These are phyloP conservation scores for Auriculariales sp. DNA, from an alignment of 768 basidiomycete genomes.

Conservation along the genomic window DNA sequence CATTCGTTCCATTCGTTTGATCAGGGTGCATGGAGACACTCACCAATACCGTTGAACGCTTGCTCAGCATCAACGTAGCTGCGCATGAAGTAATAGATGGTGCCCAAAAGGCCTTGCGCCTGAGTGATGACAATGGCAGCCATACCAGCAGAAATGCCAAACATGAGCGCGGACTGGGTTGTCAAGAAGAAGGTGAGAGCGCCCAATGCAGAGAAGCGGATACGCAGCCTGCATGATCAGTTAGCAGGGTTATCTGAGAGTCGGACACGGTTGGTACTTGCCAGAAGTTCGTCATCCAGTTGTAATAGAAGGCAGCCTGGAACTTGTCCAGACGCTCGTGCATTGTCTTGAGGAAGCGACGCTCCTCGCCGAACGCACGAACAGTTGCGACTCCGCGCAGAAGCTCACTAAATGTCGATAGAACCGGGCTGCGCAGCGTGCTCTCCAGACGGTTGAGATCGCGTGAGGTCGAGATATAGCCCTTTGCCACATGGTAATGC, in stretches of 20 bases:
- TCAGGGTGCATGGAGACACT: background rate
- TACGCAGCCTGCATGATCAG: constrained; percentile 1
- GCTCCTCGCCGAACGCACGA: constrained; percentile 7
- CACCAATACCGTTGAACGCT: background rate
- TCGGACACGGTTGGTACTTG: background rate
- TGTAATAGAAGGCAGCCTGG: constrained; percentile 3
- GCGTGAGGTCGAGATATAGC: background rate
- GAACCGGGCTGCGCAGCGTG: background rate
- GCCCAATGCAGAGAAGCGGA: constrained; percentile 20
- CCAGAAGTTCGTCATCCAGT: constrained; percentile 1
- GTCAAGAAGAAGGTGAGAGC: constrained; percentile 18
- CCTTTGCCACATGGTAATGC: background rate
- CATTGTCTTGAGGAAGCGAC: constrained; percentile 2
- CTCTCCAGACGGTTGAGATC: background rate
- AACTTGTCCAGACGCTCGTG: constrained; percentile 2
- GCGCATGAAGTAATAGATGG: background rate
- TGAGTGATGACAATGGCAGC: constrained; percentile 16
- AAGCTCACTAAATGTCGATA: background rate
- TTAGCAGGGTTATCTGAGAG: background rate
- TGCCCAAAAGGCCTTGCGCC: constrained; percentile 3
- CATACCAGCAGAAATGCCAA: constrained; percentile 9
- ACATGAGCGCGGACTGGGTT: constrained; percentile 16
- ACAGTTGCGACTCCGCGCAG: constrained; percentile 13
- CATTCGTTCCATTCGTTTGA: no score
- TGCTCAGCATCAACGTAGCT: background rate